Percentiles rank a stretch among this genome's conserved stretches.
Conservation (phyloP, 805 yeast species). For the Metschnikowia baotianmanensis region DNA sequence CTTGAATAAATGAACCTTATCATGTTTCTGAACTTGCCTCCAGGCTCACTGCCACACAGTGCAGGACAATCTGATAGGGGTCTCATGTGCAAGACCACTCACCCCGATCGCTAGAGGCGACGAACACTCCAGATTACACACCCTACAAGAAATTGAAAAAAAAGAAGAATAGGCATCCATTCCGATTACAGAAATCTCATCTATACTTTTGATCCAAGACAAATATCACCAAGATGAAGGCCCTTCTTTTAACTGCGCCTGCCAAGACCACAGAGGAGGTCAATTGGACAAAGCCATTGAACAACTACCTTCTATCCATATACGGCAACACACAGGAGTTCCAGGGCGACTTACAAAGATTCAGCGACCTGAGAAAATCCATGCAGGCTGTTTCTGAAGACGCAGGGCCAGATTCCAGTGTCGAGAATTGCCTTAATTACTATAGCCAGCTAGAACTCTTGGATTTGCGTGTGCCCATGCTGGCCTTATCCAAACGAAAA, state of each 20-base stretch:
- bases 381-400: slow-evolving; percentile 51
- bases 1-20: too few species aligned
- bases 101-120: not conserved
- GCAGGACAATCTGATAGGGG: not conserved
- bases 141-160: too few species aligned
- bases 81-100: not conserved
- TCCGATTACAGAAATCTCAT: too few species aligned
- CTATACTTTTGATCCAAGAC: not conserved
- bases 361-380: slow-evolving; percentile 51
- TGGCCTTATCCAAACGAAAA: slow-evolving; percentile 42
- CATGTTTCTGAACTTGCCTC: too few species aligned
- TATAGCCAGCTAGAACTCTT: slow-evolving; percentile 80
- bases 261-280: slow-evolving; percentile 50
- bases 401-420: slow-evolving; percentile 42
- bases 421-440: slow-evolving; percentile 62
- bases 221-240: slow-evolving; percentile 16
- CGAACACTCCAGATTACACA: too few species aligned
- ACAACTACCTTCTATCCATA: slow-evolving; percentile 51
- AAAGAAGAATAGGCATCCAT: too few species aligned
- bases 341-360: slow-evolving; percentile 49
- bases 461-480: slow-evolving; percentile 71
- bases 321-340: slow-evolving; percentile 65
- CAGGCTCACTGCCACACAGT: slow-evolving; percentile 44
- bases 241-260: slow-evolving; percentile 22
- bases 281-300: slow-evolving; percentile 66